phyloP scores from a whole-genome alignment of 2,329 filamentous ascomycete species.

The Pseudogymnoascus sp. region DNA sequence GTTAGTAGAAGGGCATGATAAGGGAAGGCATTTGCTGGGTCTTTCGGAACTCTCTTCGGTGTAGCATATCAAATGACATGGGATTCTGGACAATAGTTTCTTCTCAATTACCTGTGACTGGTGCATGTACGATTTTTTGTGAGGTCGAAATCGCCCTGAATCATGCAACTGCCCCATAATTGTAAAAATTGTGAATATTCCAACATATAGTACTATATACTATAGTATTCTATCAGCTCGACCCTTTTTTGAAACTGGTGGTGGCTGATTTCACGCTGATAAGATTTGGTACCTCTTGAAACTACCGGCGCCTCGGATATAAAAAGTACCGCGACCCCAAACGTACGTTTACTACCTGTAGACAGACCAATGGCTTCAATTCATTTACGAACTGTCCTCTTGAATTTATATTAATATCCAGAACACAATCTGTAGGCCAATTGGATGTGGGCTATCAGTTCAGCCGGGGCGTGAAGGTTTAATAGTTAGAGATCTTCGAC shows the following conservation, averaged over 20 bases:
- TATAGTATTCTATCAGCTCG: background rate
- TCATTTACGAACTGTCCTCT: background rate
- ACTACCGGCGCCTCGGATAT: background rate
- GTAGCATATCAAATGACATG: conserved; percentile 29
- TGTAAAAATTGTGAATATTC: background rate
- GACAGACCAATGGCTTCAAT: conserved; percentile 1
- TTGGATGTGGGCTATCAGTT: background rate
- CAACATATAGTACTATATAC: too few species aligned
- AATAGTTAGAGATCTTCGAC: background rate
- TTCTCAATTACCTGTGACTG: background rate
- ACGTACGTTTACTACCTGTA: background rate
- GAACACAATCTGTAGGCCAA: background rate
- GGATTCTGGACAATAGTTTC: conserved; percentile 1
- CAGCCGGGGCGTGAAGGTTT: background rate
- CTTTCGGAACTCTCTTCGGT: conserved; percentile 27
- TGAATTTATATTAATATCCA: conserved; percentile 4
- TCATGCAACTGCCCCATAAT: background rate
- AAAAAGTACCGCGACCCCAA: background rate
- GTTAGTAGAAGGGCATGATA: conserved; percentile 23
- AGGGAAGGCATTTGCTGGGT: conserved; percentile 27
- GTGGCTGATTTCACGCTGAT: background rate
- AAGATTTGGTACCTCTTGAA: background rate
- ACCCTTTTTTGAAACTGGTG: background rate
- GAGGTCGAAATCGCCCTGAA: background rate
- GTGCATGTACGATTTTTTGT: background rate